A percentile compares a stretch with the other conserved stretches of the same genome.
Evolutionary conservation across 345 rosid genomes (phyloP).

Genomic region (Eucalyptus urophylla): DNA sequence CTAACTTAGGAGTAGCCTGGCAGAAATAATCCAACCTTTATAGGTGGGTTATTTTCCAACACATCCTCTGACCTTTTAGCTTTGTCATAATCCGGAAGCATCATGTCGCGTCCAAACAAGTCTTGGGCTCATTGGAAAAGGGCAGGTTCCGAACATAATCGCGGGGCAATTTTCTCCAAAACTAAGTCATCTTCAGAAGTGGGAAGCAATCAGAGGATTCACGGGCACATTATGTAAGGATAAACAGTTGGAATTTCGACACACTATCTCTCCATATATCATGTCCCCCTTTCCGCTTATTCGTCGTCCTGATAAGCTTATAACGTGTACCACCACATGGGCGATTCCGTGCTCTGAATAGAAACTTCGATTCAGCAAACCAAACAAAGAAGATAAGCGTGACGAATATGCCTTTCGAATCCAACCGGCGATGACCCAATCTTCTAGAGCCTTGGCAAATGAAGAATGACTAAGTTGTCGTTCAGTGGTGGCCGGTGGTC

Average conservation of each 20-base stretch:
- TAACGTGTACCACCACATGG: background rate
- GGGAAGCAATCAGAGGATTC: background rate
- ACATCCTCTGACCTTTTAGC: background rate
- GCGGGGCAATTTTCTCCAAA: background rate
- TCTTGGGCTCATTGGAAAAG: background rate
- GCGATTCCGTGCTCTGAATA: background rate
- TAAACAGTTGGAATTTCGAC: background rate
- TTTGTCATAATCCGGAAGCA: background rate
- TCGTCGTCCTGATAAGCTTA: background rate
- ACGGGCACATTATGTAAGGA: background rate
- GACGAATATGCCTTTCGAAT: background rate
- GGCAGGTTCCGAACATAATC: background rate
- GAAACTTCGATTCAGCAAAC: background rate
- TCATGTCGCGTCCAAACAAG: background rate
- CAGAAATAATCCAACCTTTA: background rate
- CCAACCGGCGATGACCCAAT: background rate
- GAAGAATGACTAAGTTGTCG: background rate
- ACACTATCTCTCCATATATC: background rate
- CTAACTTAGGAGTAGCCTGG: background rate
- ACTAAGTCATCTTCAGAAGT: fast-evolving
- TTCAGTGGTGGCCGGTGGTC: background rate
- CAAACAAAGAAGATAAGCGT: background rate
- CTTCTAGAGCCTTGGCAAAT: background rate
- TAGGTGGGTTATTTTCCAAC: background rate
- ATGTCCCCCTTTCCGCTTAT: background rate